These are phyloP conservation scores for Aethionema arabicum DNA, from an alignment of 345 rosid genomes.

Conservation along the genomic window DNA sequence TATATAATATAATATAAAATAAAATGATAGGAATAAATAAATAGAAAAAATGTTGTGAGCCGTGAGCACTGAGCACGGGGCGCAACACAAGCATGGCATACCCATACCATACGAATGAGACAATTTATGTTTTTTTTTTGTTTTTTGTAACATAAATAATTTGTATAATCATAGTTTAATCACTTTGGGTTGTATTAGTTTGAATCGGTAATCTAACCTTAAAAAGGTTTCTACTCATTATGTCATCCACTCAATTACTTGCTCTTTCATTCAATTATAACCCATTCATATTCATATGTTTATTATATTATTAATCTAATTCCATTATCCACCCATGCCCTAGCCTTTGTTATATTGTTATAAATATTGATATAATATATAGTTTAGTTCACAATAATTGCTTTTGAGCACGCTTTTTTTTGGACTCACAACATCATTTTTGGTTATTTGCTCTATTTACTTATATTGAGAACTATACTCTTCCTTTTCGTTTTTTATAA, in stretches of 20 bases:
- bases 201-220: conserved; percentile 24
- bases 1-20: neutral
- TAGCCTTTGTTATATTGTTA: conserved; percentile 1
- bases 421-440: neutral
- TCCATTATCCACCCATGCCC: conserved; percentile 28
- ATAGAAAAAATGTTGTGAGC: neutral
- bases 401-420: conserved; percentile 33
- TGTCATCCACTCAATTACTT: conserved; percentile 26
- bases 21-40: conserved; percentile 7
- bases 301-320: neutral
- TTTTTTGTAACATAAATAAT: too few relatives aligned
- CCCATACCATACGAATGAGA: conserved; percentile 29
- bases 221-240: conserved; percentile 24
- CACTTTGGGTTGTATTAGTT: conserved; percentile 14
- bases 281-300: too few relatives aligned
- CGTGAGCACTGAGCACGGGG: conserved; percentile 29
- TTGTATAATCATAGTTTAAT: conserved; percentile 28
- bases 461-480: neutral
- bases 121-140: neutral
- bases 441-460: conserved; percentile 16
- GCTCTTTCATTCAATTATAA: neutral
- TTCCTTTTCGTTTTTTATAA: too few relatives aligned
- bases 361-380: neutral
- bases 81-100: conserved; percentile 34
- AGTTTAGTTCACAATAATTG: conserved; percentile 13